Evolutionary conservation across 164 flowering plant species (phyloP).

Genomic region (Kalanchoe fedtschenkoi): DNA sequence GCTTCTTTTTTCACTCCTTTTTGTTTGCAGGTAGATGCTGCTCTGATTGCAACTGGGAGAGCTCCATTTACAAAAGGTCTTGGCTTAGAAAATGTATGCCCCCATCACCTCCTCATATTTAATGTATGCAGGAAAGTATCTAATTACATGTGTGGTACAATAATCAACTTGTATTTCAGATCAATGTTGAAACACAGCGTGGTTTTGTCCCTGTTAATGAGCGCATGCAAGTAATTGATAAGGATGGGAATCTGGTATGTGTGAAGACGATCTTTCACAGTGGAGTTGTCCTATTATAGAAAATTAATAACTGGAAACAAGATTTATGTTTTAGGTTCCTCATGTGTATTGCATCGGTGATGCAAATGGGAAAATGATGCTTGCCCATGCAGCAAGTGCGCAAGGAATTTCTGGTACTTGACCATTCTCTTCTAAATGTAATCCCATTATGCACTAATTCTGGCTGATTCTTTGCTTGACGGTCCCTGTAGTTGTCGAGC

Average conservation of each 20-base stretch:
- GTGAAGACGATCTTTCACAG: too few species aligned
- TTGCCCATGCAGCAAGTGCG: conserved; percentile 99
- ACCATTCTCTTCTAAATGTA: background rate
- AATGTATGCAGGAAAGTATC: background rate
- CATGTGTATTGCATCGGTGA: conserved; percentile 96
- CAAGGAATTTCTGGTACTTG: conserved; percentile 85
- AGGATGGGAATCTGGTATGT: conserved; percentile 73
- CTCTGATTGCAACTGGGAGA: too few species aligned
- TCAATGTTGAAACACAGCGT: conserved; percentile 82
- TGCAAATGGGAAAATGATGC: conserved; percentile 99
- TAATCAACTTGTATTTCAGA: conserved; percentile 43
- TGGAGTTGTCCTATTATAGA: too few species aligned
- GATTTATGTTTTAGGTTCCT: conserved; percentile 86
- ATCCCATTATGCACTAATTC: conserved; percentile 6
- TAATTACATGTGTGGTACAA: too few species aligned
- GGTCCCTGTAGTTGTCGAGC: conserved; percentile 97
- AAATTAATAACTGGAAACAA: too few species aligned
- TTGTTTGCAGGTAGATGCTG: background rate
- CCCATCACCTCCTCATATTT: too few species aligned
- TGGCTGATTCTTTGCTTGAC: too few species aligned
- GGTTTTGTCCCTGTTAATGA: conserved; percentile 98
- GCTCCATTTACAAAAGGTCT: too few species aligned
- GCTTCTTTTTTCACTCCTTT: too few species aligned
- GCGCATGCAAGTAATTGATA: conserved; percentile 84
- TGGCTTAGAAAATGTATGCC: conserved; percentile 35